A percentile compares a stretch with the other conserved stretches of the same genome.
phyloP scores from a whole-genome alignment of 768 basidiomycete genomes.

The Floccularia luteovirens region DNA sequence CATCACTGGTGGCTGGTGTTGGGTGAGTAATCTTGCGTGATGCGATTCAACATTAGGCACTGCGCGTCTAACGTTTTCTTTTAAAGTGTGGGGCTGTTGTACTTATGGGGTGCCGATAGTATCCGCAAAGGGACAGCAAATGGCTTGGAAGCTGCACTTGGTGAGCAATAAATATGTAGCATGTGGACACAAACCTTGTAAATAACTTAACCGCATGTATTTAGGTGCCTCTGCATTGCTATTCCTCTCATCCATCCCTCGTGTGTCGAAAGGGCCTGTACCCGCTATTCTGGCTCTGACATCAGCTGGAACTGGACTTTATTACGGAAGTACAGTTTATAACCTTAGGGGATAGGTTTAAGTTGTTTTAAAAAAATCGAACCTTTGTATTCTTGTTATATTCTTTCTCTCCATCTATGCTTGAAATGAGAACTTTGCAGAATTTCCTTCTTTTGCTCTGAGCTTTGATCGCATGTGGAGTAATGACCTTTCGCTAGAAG shows the following conservation, averaged over 20 bases:
- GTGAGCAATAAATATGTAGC: slow-evolving; percentile 33
- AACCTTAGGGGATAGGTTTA: slow-evolving; percentile 21
- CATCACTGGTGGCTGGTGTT: slow-evolving; percentile 77
- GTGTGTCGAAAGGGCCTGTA: slow-evolving; percentile 67
- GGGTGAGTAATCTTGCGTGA: slow-evolving; percentile 34
- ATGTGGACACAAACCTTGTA: not conserved
- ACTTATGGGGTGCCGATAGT: slow-evolving; percentile 71
- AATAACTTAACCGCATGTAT: not conserved
- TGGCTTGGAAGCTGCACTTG: slow-evolving; percentile 75
- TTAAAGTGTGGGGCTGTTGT: slow-evolving; percentile 31
- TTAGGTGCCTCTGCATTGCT: slow-evolving; percentile 75
- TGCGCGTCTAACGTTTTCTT: slow-evolving; percentile 36
- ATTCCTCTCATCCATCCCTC: slow-evolving; percentile 67
- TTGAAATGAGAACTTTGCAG: no score
- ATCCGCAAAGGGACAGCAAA: slow-evolving; percentile 67
- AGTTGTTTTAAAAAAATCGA: not conserved
- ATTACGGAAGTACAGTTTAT: slow-evolving; percentile 61
- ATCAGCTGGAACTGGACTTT: slow-evolving; percentile 50
- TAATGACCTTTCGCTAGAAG: no score
- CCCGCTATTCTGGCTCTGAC: slow-evolving; percentile 57
- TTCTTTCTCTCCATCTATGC: not conserved
- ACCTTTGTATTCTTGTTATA: not conserved
- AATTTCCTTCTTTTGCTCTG: no score
- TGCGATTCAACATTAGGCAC: not conserved
- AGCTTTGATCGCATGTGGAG: no score